Conservation (phyloP, 1,139 yeast species). For the Debaryomyces sp. region DNA sequence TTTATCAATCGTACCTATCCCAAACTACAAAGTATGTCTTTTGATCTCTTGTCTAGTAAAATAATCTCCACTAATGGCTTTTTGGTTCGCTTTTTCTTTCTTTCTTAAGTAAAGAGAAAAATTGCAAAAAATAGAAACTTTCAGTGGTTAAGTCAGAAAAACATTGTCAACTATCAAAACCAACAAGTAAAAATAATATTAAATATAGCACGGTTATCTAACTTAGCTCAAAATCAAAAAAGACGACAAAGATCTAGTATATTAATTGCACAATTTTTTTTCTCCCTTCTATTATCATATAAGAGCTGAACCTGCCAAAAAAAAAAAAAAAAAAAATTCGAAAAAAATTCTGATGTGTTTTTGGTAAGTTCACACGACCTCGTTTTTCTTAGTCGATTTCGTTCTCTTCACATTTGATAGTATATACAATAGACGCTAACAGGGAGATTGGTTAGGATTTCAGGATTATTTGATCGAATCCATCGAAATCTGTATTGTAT, state of each 20-base stretch:
- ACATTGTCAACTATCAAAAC: not conserved
- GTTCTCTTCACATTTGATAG: not conserved
- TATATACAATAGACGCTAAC: not conserved
- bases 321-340: not conserved
- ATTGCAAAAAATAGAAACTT: constrained; percentile 3
- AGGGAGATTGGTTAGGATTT: not conserved
- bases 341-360: not conserved
- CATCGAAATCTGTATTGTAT: not conserved
- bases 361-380: not conserved
- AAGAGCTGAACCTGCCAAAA: not conserved
- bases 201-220: not conserved
- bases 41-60: not conserved
- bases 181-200: not conserved
- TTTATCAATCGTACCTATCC: not conserved
- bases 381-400: not conserved
- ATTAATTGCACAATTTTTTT: not conserved
- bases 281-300: not conserved
- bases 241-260: not conserved
- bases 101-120: not conserved
- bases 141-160: constrained; percentile 1
- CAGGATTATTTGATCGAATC: not conserved
- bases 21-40: not conserved
- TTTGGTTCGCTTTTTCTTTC: not conserved
- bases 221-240: not conserved
- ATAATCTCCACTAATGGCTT: not conserved